These are phyloP conservation scores for Phytopythium litorale DNA, from an alignment of 352 stramenopile species.

Conservation along the genomic window DNA sequence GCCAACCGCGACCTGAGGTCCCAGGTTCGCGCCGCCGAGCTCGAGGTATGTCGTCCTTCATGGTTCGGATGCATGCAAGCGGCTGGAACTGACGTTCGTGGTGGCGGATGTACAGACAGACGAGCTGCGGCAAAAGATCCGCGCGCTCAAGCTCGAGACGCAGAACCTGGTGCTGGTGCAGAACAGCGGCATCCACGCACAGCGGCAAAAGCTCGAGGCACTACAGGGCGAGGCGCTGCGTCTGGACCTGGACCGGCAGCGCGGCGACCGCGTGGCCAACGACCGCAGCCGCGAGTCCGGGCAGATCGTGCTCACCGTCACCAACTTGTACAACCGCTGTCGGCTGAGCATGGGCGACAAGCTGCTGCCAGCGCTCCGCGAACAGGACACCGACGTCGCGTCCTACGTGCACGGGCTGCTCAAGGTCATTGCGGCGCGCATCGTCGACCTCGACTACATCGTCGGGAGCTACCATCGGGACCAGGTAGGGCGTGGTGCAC, in stretches of 20 bases:
- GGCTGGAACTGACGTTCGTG: too few relatives aligned
- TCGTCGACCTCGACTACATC: constrained; percentile 86
- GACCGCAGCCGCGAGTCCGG: constrained; percentile 82
- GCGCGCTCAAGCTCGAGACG: constrained; percentile 75
- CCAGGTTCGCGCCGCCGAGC: constrained; percentile 62
- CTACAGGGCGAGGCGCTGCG: constrained; percentile 73
- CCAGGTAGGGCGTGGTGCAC: constrained; percentile 25
- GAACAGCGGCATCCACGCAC: constrained; percentile 79
- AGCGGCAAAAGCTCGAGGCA: constrained; percentile 79
- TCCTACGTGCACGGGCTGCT: constrained; percentile 75
- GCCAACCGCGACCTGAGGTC: constrained; percentile 85
- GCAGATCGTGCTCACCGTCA: constrained; percentile 89
- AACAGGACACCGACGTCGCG: constrained; percentile 69
- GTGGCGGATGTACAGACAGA: constrained; percentile 34
- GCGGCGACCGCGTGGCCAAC: constrained; percentile 73
- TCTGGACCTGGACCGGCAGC: constrained; percentile 78
- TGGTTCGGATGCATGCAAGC: too few relatives aligned
- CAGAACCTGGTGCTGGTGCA: constrained; percentile 83
- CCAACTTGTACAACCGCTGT: constrained; percentile 90
- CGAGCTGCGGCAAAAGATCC: constrained; percentile 69
- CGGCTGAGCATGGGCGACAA: constrained; percentile 69
- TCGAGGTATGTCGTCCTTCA: constrained; percentile 30
- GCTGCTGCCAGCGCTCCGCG: constrained; percentile 53
- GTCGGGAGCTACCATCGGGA: constrained; percentile 58
- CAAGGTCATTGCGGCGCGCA: constrained; percentile 75